phyloP scores from a whole-genome alignment of 2,329 filamentous ascomycete species.

The Hypoxylon sp. region DNA sequence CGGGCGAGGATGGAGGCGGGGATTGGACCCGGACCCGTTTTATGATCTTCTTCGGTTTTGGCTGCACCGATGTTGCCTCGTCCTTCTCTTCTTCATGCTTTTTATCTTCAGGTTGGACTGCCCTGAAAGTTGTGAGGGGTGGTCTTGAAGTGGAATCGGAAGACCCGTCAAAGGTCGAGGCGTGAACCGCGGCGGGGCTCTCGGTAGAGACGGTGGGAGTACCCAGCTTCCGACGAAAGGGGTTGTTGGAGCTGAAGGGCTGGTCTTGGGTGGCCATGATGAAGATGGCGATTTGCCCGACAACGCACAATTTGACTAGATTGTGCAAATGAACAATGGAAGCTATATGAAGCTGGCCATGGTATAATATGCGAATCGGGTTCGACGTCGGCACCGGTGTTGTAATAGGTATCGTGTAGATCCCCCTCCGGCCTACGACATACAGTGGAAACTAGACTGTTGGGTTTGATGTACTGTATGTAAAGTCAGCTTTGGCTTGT shows the following conservation, averaged over 20 bases:
- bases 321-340: constrained; percentile 28
- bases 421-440: constrained; percentile 42
- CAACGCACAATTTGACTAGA: constrained; percentile 29
- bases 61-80: constrained; percentile 54
- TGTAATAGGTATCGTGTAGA: constrained; percentile 30
- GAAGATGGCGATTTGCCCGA: constrained; percentile 20
- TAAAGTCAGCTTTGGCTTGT: constrained; percentile 16
- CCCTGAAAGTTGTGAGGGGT: constrained; percentile 54
- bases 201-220: constrained; percentile 43
- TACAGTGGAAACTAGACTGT: constrained; percentile 29
- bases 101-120: constrained; percentile 55
- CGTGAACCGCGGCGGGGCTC: constrained; percentile 36
- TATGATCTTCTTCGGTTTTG: constrained; percentile 65
- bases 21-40: constrained; percentile 79
- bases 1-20: constrained; percentile 73
- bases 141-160: constrained; percentile 42
- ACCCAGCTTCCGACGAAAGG: constrained; percentile 64
- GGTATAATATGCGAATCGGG: constrained; percentile 24
- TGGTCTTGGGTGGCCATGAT: constrained; percentile 57
- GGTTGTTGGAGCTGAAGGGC: constrained; percentile 64
- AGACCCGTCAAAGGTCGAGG: constrained; percentile 40
- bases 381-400: constrained; percentile 26
- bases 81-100: constrained; percentile 35
- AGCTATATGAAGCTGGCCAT: constrained; percentile 43
- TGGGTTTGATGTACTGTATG: constrained; percentile 20